Evolutionary conservation across 192 early-diverging fungal genomes (phyloP).

Genomic region (Coemansia sp.): DNA sequence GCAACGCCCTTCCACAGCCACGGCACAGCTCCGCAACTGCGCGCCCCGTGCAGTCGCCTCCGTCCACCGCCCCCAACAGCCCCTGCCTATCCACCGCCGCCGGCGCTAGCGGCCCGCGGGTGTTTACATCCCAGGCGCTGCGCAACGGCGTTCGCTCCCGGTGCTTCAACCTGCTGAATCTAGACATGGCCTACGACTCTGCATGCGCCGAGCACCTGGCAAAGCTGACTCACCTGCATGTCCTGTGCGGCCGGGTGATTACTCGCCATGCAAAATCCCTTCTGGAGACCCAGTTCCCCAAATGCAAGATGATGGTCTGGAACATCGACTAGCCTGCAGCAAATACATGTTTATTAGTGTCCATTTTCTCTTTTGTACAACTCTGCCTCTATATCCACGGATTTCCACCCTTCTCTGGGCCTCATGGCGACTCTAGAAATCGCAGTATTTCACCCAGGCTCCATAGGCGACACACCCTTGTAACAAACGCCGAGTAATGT

Average conservation of each 20-base stretch:
- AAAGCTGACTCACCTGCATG: slow-evolving; percentile 31
- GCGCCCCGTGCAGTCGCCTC: slow-evolving; percentile 5
- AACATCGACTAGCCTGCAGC: slow-evolving; percentile 21
- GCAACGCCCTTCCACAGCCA: slow-evolving; percentile 12
- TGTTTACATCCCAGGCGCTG: slow-evolving; percentile 42
- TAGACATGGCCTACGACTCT: slow-evolving; percentile 49
- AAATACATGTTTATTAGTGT: too few species aligned
- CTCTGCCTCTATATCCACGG: too few species aligned
- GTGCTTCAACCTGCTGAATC: slow-evolving; percentile 43
- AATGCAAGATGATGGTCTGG: slow-evolving; percentile 51
- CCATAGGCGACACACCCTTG: too few species aligned
- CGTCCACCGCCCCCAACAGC: slow-evolving; percentile 29
- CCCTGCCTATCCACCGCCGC: slow-evolving; percentile 15
- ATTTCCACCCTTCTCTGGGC: too few species aligned
- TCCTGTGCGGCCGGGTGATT: slow-evolving; percentile 42
- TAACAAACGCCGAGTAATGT: too few species aligned
- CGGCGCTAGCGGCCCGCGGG: slow-evolving; percentile 7
- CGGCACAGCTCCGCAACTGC: slow-evolving; percentile 1
- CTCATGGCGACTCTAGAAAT: too few species aligned
- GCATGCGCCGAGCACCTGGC: slow-evolving; percentile 41
- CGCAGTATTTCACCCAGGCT: too few species aligned
- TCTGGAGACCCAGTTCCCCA: slow-evolving; percentile 44
- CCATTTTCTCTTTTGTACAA: too few species aligned
- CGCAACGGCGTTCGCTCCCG: slow-evolving; percentile 36
- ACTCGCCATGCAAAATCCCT: slow-evolving; percentile 46